phyloP scores from a whole-genome alignment of 2,329 filamentous ascomycete species.

The Huntiella moniliformis region DNA sequence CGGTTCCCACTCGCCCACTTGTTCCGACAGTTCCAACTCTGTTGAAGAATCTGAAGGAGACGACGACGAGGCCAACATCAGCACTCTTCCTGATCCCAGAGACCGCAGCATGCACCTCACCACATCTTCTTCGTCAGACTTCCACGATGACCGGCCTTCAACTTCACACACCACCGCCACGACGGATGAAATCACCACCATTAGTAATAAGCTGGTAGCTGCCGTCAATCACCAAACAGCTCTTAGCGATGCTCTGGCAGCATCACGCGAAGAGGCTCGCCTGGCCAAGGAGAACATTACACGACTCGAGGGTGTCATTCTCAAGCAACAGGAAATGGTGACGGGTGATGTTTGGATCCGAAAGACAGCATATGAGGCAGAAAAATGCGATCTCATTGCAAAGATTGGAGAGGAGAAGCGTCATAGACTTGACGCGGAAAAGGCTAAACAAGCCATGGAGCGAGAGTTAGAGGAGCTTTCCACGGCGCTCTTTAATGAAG shows the following conservation, averaged over 20 bases:
- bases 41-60: conserved; percentile 11
- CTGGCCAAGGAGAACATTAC: conserved; percentile 46
- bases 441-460: conserved; percentile 76
- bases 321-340: conserved; percentile 53
- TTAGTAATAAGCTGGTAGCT: conserved; percentile 91
- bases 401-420: conserved; percentile 46
- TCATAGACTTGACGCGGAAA: conserved; percentile 46
- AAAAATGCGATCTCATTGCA: conserved; percentile 40
- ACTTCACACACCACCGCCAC: conserved; percentile 16
- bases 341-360: conserved; percentile 57
- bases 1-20: not conserved
- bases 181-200: conserved; percentile 56
- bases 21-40: conserved; percentile 3
- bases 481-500: conserved; percentile 88
- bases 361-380: conserved; percentile 54
- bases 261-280: conserved; percentile 68
- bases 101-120: conserved; percentile 29
- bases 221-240: conserved; percentile 93
- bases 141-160: not conserved
- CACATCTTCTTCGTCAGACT: conserved; percentile 14
- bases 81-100: conserved; percentile 48
- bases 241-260: conserved; percentile 72
- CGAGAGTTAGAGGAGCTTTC: conserved; percentile 82
- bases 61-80: conserved; percentile 41
- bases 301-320: conserved; percentile 46